A percentile compares a stretch with the other conserved stretches of the same genome.
phyloP scores from a whole-genome alignment of 2,329 filamentous ascomycete genomes.

The Nemania bipapillata region DNA sequence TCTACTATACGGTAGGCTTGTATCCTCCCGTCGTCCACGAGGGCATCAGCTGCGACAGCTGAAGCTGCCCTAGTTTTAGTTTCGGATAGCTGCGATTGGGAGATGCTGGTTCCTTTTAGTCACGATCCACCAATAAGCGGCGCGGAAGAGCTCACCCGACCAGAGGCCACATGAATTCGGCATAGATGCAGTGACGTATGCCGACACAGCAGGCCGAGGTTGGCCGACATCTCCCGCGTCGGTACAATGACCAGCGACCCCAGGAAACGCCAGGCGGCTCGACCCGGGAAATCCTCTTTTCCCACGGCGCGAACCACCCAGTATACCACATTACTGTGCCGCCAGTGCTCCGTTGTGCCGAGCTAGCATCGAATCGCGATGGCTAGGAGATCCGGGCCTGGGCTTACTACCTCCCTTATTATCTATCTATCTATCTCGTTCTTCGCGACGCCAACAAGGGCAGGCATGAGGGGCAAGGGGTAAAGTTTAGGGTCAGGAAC shows the following conservation, averaged over 20 bases:
- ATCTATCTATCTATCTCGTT: constrained; percentile 1
- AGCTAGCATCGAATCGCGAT: constrained; percentile 24
- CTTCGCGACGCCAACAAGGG: background rate
- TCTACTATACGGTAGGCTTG: background rate
- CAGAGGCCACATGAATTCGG: constrained; percentile 7
- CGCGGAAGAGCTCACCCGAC: constrained; percentile 29
- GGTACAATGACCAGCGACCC: constrained; percentile 37
- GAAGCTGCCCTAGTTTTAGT: background rate
- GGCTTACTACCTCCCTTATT: background rate
- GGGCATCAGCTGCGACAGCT: constrained; percentile 19
- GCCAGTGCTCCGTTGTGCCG: constrained; percentile 30
- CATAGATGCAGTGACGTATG: constrained; percentile 42
- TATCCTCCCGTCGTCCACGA: background rate
- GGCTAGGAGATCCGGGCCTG: constrained; percentile 9
- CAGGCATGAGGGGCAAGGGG: background rate
- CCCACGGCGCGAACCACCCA: constrained; percentile 32
- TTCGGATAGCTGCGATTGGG: constrained; percentile 16
- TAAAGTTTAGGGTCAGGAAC: background rate
- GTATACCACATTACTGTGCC: background rate
- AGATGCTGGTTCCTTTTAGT: constrained; percentile 16
- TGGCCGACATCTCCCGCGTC: constrained; percentile 50
- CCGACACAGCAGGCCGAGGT: constrained; percentile 38
- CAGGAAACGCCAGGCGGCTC: constrained; percentile 32
- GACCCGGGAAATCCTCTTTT: constrained; percentile 53
- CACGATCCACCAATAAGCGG: constrained; percentile 32